Evolutionary conservation across 768 basidiomycete genomes (phyloP), one percentile per base, ranked within the genome.

Genomic region (Amanita pallidorosea): DNA sequence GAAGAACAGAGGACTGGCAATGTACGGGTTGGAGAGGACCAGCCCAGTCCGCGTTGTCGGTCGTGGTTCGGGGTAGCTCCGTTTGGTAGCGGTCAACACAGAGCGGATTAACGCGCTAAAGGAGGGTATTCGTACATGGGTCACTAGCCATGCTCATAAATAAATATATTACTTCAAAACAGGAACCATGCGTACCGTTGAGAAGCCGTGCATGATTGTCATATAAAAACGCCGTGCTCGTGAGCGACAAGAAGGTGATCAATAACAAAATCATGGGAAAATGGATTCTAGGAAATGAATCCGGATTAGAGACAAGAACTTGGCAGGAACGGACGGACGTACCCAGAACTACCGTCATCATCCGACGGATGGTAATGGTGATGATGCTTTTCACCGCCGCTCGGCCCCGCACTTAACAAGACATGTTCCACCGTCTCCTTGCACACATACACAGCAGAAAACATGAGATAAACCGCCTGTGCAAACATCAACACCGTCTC

Each of bases 391-490:
- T 60, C 56, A 20, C 80, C 86, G 46, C 61, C 67, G 15, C 62
- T 64, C 11, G 61, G 67, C 4, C 71, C 71, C 2, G 79, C 76
- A 43, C 82, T 81, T 38, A 97, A 72, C 13, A 99, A 63, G 36
- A 96, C 65, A 66, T 95, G 93, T 66, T 99, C 95, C 4, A 98
- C 74, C 0, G 93, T 88, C 73, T 99, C 96, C 61, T 99, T 98
- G 60, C 91, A 93, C 15, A 98, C 86, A 67, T 98, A 99, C 2
- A 97, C 85, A 0, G 90, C 82, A 0, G 92, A 81, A 62, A 98
- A 99, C 71, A 95, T 81, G 51, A 99, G 72, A 65, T 96, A 98
- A 11, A 99, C 88, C 8, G 82, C 80, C 60, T 97, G 95, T 1
- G 90, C 81, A 58, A 98, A 99, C 63, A 89, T 70, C 49, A 82